phyloP scores from a whole-genome alignment of 257 asterid genomes.

The Plantago ovata region DNA sequence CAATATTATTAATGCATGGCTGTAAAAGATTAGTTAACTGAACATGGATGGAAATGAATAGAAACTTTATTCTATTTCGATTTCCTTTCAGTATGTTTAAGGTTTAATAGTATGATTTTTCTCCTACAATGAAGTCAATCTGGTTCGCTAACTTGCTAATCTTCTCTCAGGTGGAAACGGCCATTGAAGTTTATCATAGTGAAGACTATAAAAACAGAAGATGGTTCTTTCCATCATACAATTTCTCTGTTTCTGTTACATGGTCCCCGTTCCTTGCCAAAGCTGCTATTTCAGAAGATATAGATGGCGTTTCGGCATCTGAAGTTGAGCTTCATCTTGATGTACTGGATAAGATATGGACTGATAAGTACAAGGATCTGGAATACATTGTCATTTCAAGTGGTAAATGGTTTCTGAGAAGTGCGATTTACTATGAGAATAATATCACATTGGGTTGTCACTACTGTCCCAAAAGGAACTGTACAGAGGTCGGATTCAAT shows the following conservation, averaged over 20 bases:
- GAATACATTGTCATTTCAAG: constrained; percentile 64
- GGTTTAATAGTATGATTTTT: too few relatives aligned
- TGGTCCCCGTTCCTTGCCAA: constrained; percentile 88
- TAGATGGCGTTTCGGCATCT: constrained; percentile 48
- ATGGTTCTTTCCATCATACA: constrained; percentile 73
- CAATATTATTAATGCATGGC: too few relatives aligned
- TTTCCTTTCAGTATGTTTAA: too few relatives aligned
- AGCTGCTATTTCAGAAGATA: constrained; percentile 60
- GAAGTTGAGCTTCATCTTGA: constrained; percentile 78
- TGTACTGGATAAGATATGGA: constrained; percentile 63
- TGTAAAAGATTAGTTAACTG: too few relatives aligned
- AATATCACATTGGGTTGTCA: constrained; percentile 58
- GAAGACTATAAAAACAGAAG: constrained; percentile 44
- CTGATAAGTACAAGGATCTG: constrained; percentile 32
- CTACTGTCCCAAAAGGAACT: constrained; percentile 45
- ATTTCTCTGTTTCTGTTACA: constrained; percentile 47
- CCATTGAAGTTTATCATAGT: constrained; percentile 62
- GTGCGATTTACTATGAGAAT: constrained; percentile 55
- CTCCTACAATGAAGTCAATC: too few relatives aligned
- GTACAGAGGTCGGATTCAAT: constrained; percentile 54
- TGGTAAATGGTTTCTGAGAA: constrained; percentile 74
- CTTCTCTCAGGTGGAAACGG: constrained; percentile 48
- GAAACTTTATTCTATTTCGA: too few relatives aligned
- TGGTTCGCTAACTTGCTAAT: too few relatives aligned
- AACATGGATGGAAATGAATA: too few relatives aligned